A percentile compares a stretch with the other conserved stretches of the same genome.
Evolutionary conservation across 169 alveolate species (phyloP).

Genomic region (Plasmodium inui): DNA sequence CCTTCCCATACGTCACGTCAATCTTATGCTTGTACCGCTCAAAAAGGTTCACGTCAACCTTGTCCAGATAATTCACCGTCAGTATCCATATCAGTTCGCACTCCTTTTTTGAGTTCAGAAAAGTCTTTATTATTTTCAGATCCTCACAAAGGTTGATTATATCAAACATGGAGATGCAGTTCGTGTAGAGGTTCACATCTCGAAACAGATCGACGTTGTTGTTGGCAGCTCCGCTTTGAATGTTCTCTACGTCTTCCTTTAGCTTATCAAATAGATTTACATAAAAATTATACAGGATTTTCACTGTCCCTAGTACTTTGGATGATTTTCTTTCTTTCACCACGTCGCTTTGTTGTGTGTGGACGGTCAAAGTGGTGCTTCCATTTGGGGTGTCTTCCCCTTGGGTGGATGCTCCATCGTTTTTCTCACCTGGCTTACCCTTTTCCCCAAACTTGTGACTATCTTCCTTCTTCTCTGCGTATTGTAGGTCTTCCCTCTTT

Average conservation of each 20-base stretch:
- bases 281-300: slow-evolving; percentile 54
- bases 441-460: not conserved
- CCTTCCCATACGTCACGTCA: slow-evolving; percentile 10
- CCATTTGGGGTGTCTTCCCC: not conserved
- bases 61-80: slow-evolving; percentile 51
- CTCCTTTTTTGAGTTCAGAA: slow-evolving; percentile 58
- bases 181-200: slow-evolving; percentile 31
- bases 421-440: not conserved
- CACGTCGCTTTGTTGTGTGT: not conserved
- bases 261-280: slow-evolving; percentile 53
- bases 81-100: slow-evolving; percentile 68
- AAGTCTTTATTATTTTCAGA: slow-evolving; percentile 42
- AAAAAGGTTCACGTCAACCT: slow-evolving; percentile 18
- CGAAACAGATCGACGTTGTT: slow-evolving; percentile 27
- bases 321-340: slow-evolving; percentile 14
- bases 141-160: slow-evolving; percentile 49
- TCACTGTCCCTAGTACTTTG: slow-evolving; percentile 42
- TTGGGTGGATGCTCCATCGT: not conserved
- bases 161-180: slow-evolving; percentile 57
- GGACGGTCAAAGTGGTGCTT: not conserved
- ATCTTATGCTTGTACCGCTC: slow-evolving; percentile 50
- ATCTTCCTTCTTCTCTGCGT: not conserved
- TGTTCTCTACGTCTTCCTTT: slow-evolving; percentile 62
- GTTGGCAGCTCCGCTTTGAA: slow-evolving; percentile 11
- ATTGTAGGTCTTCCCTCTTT: not conserved